Conservation (phyloP, 805 yeast species). For the Schwanniomyces polymorphus region DNA sequence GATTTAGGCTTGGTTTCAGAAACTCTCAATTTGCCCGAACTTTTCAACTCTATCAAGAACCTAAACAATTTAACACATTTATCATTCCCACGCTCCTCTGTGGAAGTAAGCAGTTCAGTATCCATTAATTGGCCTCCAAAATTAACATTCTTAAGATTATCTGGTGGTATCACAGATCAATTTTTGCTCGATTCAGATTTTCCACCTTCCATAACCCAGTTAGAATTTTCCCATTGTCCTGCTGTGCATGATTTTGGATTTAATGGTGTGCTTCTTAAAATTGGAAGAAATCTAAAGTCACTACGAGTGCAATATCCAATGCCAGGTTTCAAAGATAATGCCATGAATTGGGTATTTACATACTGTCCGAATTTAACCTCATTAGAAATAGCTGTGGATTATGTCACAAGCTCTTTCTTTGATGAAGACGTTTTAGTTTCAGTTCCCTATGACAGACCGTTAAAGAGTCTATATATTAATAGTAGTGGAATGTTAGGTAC, state of each 20-base stretch:
- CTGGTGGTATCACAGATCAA: constrained; percentile 88
- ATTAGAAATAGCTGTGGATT: constrained; percentile 77
- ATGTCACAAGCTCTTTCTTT: constrained; percentile 49
- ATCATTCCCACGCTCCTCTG: constrained; percentile 86
- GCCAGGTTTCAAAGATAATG: constrained; percentile 70
- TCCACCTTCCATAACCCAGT: constrained; percentile 66
- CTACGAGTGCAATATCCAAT: constrained; percentile 81
- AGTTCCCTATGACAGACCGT: constrained; percentile 39
- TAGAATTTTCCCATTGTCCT: constrained; percentile 90
- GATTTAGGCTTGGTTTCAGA: constrained; percentile 89
- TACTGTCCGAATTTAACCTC: constrained; percentile 73
- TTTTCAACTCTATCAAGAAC: constrained; percentile 71
- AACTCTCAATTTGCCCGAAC: constrained; percentile 77
- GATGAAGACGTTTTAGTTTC: constrained; percentile 31
- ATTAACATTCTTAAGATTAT: constrained; percentile 66
- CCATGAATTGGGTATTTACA: constrained; percentile 70
- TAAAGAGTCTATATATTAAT: constrained; percentile 66
- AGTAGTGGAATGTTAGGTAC: constrained; percentile 89
- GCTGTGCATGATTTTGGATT: constrained; percentile 64
- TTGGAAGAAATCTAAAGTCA: constrained; percentile 65
- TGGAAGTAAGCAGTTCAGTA: constrained; percentile 60
- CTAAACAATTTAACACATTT: constrained; percentile 66
- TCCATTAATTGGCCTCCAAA: constrained; percentile 75
- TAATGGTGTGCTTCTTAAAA: constrained; percentile 55
- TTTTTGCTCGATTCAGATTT: constrained; percentile 70